Evolutionary conservation across 2,329 filamentous ascomycete species (phyloP).

Genomic region (Ceratocystis papillata): DNA sequence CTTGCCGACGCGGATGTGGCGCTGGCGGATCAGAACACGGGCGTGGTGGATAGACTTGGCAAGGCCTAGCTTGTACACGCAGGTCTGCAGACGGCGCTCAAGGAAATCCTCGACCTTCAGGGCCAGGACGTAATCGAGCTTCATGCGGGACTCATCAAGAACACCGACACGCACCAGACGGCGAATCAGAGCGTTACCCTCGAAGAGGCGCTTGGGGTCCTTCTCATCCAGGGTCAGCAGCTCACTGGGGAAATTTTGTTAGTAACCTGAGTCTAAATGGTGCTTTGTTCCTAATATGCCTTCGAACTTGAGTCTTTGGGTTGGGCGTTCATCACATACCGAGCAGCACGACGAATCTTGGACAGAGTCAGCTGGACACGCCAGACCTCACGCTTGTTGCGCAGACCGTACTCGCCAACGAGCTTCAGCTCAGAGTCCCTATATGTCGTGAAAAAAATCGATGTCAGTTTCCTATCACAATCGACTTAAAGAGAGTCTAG

Average conservation of each 20-base stretch:
- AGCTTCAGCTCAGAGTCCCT: constrained; percentile 99
- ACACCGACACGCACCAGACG: constrained; percentile 99
- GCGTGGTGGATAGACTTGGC: constrained; percentile 99
- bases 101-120: constrained; percentile 99
- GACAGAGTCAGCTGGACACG: constrained; percentile 98
- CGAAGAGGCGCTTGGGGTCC: constrained; percentile 99
- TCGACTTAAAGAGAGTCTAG: constrained; percentile 96
- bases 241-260: constrained; percentile 52
- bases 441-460: constrained; percentile 34
- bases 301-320: neutral
- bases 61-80: constrained; percentile 99
- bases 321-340: constrained; percentile 45
- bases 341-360: constrained; percentile 99
- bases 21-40: constrained; percentile 98
- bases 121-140: constrained; percentile 99
- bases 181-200: constrained; percentile 99
- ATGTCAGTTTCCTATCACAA: constrained; percentile 62
- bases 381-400: constrained; percentile 99
- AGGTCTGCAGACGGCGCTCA: constrained; percentile 98
- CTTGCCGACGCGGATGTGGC: constrained; percentile 99
- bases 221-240: constrained; percentile 99
- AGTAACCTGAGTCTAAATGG: neutral
- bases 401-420: constrained; percentile 98
- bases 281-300: neutral
- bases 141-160: constrained; percentile 99